Conservation (phyloP, 306 rosid genomes). For the Crataegus laevigata region DNA sequence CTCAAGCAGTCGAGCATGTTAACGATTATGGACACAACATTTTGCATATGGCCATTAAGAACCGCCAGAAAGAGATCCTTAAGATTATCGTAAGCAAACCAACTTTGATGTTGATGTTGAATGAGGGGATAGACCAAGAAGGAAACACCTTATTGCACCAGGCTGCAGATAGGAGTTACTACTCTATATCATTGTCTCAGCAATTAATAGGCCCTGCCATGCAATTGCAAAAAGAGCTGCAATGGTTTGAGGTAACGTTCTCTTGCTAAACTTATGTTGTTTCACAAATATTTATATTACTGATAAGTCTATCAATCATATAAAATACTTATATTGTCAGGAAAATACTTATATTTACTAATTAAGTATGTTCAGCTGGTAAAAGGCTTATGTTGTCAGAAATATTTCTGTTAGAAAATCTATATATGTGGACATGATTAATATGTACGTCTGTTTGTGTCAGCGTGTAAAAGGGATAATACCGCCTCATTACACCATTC, state of each 20-base stretch:
- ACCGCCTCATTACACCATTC: neutral
- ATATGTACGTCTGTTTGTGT: neutral
- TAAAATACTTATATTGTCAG: no score
- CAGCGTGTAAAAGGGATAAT: constrained; percentile 26
- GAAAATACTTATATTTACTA: no score
- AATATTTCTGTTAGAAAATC: no score
- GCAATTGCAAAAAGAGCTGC: neutral
- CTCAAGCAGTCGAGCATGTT: neutral
- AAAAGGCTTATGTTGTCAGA: no score
- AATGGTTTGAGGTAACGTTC: neutral
- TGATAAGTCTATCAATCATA: no score
- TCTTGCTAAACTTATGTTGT: neutral
- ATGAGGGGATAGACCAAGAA: neutral
- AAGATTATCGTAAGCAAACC: neutral
- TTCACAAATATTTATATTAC: neutral
- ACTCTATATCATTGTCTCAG: neutral
- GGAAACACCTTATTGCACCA: constrained; percentile 2
- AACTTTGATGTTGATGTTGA: neutral
- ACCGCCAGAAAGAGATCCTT: neutral
- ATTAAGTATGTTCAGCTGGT: no score
- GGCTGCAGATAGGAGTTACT: neutral
- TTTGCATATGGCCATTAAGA: neutral
- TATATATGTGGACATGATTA: no score
- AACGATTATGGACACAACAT: neutral
- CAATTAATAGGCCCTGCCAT: neutral